Conservation (phyloP, 345 rosid species). For the Conringia planisiliqua region DNA sequence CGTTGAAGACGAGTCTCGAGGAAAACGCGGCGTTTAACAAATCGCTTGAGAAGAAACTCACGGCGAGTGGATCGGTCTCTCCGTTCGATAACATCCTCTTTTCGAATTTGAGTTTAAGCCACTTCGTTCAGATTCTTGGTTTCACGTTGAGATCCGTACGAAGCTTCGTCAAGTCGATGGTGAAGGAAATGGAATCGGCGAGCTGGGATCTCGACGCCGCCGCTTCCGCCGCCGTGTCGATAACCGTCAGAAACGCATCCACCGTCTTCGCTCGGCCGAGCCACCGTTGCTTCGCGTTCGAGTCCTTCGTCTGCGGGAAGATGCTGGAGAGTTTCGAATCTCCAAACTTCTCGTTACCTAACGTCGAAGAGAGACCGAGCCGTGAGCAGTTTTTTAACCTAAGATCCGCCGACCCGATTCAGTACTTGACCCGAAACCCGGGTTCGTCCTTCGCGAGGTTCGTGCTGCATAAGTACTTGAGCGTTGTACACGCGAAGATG, state of each 20-base stretch:
- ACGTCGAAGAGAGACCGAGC: constrained; percentile 6
- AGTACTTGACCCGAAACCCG: constrained; percentile 53
- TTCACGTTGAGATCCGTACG: constrained; percentile 55
- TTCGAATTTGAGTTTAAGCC: constrained; percentile 39
- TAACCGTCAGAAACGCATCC: background rate
- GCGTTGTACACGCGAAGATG: constrained; percentile 89
- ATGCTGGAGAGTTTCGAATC: constrained; percentile 66
- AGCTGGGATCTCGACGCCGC: constrained; percentile 84
- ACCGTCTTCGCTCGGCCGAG: constrained; percentile 41
- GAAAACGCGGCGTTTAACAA: constrained; percentile 42
- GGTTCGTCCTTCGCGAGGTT: constrained; percentile 52
- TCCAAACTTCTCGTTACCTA: constrained; percentile 35
- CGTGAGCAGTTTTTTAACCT: constrained; percentile 41
- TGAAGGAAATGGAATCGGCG: constrained; percentile 76
- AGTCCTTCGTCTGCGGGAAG: constrained; percentile 64
- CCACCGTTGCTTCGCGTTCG: constrained; percentile 61
- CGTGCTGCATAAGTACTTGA: constrained; percentile 56
- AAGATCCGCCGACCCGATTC: constrained; percentile 44
- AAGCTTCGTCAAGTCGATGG: constrained; percentile 61
- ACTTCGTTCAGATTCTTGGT: constrained; percentile 57
- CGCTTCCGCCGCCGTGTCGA: constrained; percentile 51
- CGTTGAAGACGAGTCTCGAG: constrained; percentile 38
- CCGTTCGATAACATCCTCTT: constrained; percentile 49
- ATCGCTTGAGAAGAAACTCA: constrained; percentile 59
- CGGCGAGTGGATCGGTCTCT: constrained; percentile 58